These are phyloP conservation scores for Mycena leptocephala DNA, from an alignment of 768 basidiomycete species.

Conservation along the genomic window DNA sequence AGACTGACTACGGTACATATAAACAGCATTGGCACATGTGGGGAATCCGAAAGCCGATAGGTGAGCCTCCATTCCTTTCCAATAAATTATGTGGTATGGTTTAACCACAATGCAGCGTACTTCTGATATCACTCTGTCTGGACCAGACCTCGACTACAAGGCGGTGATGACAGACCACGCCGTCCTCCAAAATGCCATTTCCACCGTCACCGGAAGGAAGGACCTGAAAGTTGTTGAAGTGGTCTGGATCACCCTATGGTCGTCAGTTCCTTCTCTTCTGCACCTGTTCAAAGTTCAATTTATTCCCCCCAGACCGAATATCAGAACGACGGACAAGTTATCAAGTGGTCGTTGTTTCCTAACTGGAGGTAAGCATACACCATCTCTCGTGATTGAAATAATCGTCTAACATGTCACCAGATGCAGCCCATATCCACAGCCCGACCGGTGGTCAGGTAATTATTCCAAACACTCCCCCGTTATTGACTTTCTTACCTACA, in stretches of 20 bases:
- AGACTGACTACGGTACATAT: not conserved
- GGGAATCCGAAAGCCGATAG: constrained; percentile 25
- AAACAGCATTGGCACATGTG: constrained; percentile 69
- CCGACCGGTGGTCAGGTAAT: constrained; percentile 36
- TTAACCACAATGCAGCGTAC: not conserved
- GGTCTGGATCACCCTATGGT: not conserved
- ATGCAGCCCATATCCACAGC: constrained; percentile 45
- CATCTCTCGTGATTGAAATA: not conserved
- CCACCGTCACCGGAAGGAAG: not conserved
- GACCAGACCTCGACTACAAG: not conserved
- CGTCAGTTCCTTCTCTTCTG: not conserved
- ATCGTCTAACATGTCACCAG: constrained; percentile 17
- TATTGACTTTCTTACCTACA: not conserved
- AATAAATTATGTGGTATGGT: not conserved
- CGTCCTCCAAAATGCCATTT: not conserved
- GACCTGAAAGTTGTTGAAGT: not conserved
- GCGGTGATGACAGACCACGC: not conserved
- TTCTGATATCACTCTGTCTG: not conserved
- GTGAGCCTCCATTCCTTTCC: not conserved
- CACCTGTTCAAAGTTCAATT: not conserved
- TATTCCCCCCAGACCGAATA: not conserved
- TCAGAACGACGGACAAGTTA: constrained; percentile 56
- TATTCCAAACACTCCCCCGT: not conserved
- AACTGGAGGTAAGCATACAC: constrained; percentile 53
- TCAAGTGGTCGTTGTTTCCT: constrained; percentile 55